A percentile compares a stretch with the other conserved stretches of the same genome.
These are phyloP conservation scores for Cyamopsis tetragonoloba DNA, from an alignment of 306 rosid species.

Conservation along the genomic window DNA sequence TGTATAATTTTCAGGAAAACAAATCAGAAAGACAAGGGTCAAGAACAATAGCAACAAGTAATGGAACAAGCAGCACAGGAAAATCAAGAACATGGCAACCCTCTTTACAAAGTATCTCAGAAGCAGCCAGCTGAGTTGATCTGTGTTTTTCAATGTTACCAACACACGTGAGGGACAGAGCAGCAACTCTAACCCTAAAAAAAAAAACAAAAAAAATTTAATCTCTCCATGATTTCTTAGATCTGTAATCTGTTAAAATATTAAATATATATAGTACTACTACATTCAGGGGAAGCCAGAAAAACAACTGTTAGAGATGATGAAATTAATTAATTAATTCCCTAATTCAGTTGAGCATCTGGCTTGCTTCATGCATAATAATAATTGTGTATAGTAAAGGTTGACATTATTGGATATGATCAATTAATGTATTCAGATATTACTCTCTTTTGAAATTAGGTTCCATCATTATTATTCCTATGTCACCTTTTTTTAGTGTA, in stretches of 20 bases:
- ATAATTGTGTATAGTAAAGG: slow-evolving; percentile 56
- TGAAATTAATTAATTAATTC: slow-evolving; percentile 28
- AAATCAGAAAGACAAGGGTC: slow-evolving; percentile 53
- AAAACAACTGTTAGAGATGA: slow-evolving; percentile 20
- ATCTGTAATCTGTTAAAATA: slow-evolving; percentile 39
- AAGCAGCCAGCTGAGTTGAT: slow-evolving; percentile 63
- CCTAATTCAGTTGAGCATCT: slow-evolving; percentile 30
- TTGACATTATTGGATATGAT: slow-evolving; percentile 45
- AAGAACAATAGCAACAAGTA: slow-evolving; percentile 41
- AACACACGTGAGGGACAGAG: slow-evolving; percentile 47
- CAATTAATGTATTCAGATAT: slow-evolving; percentile 37
- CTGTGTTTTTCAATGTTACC: slow-evolving; percentile 25
- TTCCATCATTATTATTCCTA: slow-evolving; percentile 20
- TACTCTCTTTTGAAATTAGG: slow-evolving; percentile 27
- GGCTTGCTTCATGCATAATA: slow-evolving; percentile 43
- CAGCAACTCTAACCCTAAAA: slow-evolving; percentile 32
- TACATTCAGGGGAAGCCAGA: slow-evolving; percentile 27
- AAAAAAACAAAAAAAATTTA: background rate
- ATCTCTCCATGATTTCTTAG: slow-evolving; percentile 31
- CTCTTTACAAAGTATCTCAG: slow-evolving; percentile 73
- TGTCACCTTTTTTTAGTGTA: background rate
- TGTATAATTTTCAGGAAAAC: slow-evolving; percentile 43
- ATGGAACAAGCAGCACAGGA: slow-evolving; percentile 37
- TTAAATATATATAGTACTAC: slow-evolving; percentile 24
- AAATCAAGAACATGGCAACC: slow-evolving; percentile 89